Conservation (phyloP, 257 asterid species). For the Nyctanthes arbortristis region DNA sequence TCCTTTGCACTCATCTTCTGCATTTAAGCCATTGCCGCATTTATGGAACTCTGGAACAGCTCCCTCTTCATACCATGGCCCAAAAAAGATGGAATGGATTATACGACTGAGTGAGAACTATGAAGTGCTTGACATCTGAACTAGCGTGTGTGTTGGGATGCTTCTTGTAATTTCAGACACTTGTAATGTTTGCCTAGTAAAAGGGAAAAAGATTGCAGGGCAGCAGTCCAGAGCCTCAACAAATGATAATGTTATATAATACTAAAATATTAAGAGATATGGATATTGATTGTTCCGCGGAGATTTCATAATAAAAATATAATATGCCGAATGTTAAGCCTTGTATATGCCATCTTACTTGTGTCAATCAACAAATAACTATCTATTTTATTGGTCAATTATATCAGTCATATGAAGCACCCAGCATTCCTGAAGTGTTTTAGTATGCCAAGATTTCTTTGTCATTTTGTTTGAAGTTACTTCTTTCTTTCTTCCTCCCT, state of each 20-base stretch:
- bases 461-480: neutral
- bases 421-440: neutral
- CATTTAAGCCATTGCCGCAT: neutral
- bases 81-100: neutral
- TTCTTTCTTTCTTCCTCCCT: neutral
- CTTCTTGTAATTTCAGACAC: neutral
- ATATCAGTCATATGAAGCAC: slow-evolving; percentile 7
- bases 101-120: neutral
- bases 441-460: neutral
- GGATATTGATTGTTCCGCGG: neutral
- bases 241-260: neutral
- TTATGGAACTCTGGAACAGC: neutral
- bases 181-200: neutral
- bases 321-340: neutral
- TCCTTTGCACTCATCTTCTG: neutral
- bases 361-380: neutral
- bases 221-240: neutral
- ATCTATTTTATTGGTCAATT: neutral
- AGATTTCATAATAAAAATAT: neutral
- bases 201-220: neutral
- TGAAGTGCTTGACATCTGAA: neutral
- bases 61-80: neutral
- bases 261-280: neutral
- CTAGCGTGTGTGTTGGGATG: neutral
- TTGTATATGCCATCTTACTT: neutral